Conservation (phyloP, 2,329 filamentous ascomycete species). For the Geoglossum cookeanum region DNA sequence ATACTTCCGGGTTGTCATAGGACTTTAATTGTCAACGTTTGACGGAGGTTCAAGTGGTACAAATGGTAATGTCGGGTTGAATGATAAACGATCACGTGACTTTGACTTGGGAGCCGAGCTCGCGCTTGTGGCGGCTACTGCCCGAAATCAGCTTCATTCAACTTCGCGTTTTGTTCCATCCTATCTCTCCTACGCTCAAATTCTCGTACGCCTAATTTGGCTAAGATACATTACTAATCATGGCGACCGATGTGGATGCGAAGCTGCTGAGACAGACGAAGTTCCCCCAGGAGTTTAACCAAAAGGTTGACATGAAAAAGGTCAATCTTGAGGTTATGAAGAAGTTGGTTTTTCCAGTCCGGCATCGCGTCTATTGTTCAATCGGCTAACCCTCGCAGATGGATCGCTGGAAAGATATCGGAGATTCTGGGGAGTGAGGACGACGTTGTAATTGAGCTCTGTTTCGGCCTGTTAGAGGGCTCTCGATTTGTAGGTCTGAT, state of each 20-base stretch:
- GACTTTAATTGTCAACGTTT: not conserved
- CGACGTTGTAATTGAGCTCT: conserved; percentile 83
- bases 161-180: conserved; percentile 14
- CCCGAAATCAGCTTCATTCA: not conserved
- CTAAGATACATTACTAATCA: conserved; percentile 32
- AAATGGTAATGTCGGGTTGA: no score
- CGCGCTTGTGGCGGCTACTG: not conserved
- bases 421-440: conserved; percentile 84
- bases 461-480: conserved; percentile 51
- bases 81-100: no score
- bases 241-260: conserved; percentile 64
- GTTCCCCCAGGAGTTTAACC: conserved; percentile 80
- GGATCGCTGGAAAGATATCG: conserved; percentile 78
- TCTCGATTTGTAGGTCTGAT: conserved; percentile 46
- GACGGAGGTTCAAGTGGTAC: not conserved
- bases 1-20: not conserved
- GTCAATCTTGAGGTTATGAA: conserved; percentile 97
- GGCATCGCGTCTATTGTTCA: not conserved
- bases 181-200: not conserved
- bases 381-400: conserved; percentile 34
- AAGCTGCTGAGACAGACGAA: conserved; percentile 83
- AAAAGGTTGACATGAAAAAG: conserved; percentile 94
- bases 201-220: not conserved
- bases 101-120: not conserved
- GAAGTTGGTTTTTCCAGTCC: conserved; percentile 41